Conservation (phyloP, 768 basidiomycete genomes). For the Calocera cornea region DNA sequence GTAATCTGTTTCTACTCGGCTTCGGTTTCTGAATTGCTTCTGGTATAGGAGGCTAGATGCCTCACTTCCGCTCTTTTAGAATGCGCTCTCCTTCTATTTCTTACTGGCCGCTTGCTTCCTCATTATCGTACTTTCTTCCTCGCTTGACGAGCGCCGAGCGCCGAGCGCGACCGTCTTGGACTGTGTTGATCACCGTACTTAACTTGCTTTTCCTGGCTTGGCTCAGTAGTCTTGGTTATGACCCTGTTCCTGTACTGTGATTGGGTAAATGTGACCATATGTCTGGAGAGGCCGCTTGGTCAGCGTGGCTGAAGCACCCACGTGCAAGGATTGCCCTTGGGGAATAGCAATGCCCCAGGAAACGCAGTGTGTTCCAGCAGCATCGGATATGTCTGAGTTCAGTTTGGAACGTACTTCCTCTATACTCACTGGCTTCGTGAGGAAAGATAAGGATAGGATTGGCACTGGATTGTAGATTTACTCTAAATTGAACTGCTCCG, state of each 20-base stretch:
- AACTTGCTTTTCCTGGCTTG: background rate
- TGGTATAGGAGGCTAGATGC: background rate
- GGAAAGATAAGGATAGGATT: too few species aligned
- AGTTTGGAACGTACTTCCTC: too few species aligned
- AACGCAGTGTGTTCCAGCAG: too few species aligned
- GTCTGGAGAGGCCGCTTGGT: background rate
- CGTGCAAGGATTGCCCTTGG: too few species aligned
- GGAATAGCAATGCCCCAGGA: too few species aligned
- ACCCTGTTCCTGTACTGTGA: background rate
- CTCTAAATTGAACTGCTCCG: too few species aligned
- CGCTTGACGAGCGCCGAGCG: background rate
- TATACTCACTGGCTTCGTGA: too few species aligned
- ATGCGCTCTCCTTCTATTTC: background rate
- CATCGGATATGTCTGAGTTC: too few species aligned
- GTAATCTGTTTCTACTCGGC: background rate
- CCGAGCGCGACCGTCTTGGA: background rate
- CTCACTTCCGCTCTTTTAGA: background rate
- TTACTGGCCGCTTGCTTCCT: background rate
- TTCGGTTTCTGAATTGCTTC: background rate
- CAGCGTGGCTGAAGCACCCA: background rate
- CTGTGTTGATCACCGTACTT: background rate
- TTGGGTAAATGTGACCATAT: background rate
- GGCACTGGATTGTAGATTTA: too few species aligned
- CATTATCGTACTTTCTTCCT: background rate
- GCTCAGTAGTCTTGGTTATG: background rate